Conservation (phyloP, 345 rosid species). For the Pistacia integerrima region DNA sequence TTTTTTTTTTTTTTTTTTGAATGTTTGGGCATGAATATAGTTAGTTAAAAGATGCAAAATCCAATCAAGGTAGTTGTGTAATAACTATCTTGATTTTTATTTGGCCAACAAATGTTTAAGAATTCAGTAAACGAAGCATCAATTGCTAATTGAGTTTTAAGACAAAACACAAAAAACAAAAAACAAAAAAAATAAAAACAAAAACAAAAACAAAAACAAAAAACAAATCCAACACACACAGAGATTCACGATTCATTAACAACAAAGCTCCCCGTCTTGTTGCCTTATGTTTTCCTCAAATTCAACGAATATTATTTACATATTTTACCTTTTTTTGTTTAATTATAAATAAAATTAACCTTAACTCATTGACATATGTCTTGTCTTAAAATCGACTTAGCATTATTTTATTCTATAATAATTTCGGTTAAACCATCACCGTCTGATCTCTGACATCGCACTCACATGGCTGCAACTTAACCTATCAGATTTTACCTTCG, state of each 20-base stretch:
- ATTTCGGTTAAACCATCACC: conserved; percentile 13
- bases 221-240: background rate
- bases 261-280: background rate
- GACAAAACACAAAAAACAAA: background rate
- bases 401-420: conserved; percentile 1
- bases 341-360: background rate
- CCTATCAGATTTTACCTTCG: background rate
- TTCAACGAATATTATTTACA: background rate
- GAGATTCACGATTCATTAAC: background rate
- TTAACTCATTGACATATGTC: conserved; percentile 16
- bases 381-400: background rate
- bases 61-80: too few relatives aligned
- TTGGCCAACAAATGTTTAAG: too few relatives aligned
- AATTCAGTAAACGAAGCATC: too few relatives aligned
- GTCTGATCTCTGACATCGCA: conserved; percentile 15
- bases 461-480: conserved; percentile 13
- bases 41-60: too few relatives aligned
- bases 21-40: too few relatives aligned
- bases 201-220: background rate
- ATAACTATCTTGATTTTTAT: too few relatives aligned
- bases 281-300: background rate
- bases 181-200: background rate
- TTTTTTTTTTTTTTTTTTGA: too few relatives aligned
- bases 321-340: background rate
- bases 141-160: too few relatives aligned